Conservation (phyloP, 345 rosid genomes). For the Euphorbia peplus region DNA sequence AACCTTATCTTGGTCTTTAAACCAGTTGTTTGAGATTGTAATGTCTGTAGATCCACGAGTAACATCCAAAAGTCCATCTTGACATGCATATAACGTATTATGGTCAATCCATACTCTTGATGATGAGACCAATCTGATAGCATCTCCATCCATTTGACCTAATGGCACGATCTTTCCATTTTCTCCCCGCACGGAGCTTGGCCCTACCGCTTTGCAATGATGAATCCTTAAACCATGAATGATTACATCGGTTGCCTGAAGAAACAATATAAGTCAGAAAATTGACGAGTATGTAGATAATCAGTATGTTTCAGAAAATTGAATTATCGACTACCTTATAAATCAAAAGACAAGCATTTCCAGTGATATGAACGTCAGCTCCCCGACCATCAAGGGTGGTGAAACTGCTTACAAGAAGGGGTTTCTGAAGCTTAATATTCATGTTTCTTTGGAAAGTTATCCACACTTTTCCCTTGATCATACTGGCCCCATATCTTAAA, state of each 20-base stretch:
- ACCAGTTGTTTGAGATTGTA: conserved; percentile 74
- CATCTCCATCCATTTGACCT: conserved; percentile 64
- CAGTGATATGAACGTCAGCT: conserved; percentile 47
- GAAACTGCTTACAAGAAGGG: conserved; percentile 62
- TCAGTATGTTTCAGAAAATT: too few relatives aligned
- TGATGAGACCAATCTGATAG: conserved; percentile 57
- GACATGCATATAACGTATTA: conserved; percentile 55
- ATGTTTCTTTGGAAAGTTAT: conserved; percentile 64
- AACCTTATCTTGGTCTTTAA: conserved; percentile 75
- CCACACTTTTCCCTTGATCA: conserved; percentile 55
- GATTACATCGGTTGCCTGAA: conserved; percentile 55
- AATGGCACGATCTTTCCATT: conserved; percentile 34
- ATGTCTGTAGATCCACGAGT: conserved; percentile 55
- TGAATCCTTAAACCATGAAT: conserved; percentile 72
- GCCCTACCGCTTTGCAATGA: conserved; percentile 50
- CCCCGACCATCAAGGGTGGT: conserved; percentile 77
- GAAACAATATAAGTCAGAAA: neutral
- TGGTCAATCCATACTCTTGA: conserved; percentile 77
- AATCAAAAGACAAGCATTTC: conserved; percentile 55
- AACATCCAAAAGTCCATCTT: conserved; percentile 66
- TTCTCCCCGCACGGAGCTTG: conserved; percentile 60
- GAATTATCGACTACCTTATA: conserved; percentile 42
- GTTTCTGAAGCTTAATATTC: conserved; percentile 49
- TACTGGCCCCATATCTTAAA: conserved; percentile 59
- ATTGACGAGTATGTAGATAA: too few relatives aligned